Base-by-base conservation (phyloP, 108 stramenopile genomes). In the Schizochytrium sp. region DNA sequence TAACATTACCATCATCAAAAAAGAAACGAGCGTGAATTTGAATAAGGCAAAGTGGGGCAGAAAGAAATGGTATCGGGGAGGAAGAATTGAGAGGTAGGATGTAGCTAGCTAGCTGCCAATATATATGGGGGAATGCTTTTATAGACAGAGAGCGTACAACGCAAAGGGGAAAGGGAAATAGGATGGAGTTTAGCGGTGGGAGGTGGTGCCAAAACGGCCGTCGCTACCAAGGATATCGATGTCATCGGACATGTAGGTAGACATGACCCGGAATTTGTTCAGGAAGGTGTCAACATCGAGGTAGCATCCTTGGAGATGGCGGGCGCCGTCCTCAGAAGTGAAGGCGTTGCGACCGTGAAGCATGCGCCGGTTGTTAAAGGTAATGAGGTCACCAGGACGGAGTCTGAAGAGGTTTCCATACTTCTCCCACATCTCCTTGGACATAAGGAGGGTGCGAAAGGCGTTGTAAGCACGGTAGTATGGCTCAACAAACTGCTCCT, bases 291-390 rank as follows among this genome's bases (percentile, higher is more conserved):
- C 91, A 12, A 88, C 88, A 44, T 90, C 83, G 41, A 90, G 61
- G 72, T 92, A 92, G 46, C 87, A 58, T 5, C 91, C 91, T 40
- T 90, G 89, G 73, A 92, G 72, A 59, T 89, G 90, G 53, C 89
- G 88, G 69, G 10, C 53, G 0, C 88, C 90, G 53, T 50, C 19
- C 58, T 88, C 42, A 44, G 72, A 44, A 13, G 72, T 69, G 56
- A 92, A 92, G 40, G 72, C 55, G 44, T 61, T 88, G 46, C 91
- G 53, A 10, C 91, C 91, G 42, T 92, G 91, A 4, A 88, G 88
- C 89, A 92, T 88, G 40, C 89, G 57, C 0, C 91, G 87, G 87
- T 92, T 92, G 58, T 92, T 92, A 53, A 92, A 92, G 69, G 64
- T 87, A 8, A 92, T 44, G 38, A 88, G 19, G 40, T 90, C 88